These are phyloP conservation scores for Balamuthia mandrillaris DNA, from an alignment of 208 protist genomes.

Conservation along the genomic window DNA sequence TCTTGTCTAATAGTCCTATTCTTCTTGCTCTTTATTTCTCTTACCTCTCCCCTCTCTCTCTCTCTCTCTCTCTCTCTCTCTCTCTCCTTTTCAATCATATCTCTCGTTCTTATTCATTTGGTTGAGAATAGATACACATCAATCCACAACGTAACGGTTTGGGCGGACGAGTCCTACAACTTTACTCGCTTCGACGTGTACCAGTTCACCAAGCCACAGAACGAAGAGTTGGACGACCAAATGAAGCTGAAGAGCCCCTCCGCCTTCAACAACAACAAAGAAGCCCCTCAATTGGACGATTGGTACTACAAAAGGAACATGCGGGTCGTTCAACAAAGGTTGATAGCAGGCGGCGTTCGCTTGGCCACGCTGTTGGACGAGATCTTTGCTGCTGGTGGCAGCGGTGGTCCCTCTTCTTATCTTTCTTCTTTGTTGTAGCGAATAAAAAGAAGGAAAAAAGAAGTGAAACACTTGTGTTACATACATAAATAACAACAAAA, in stretches of 20 bases:
- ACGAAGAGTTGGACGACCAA: not conserved
- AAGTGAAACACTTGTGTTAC: too few species aligned
- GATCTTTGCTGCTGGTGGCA: too few species aligned
- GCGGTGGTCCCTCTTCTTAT: too few species aligned
- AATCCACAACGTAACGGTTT: not conserved
- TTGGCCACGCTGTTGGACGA: conserved; percentile 10
- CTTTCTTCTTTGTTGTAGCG: too few species aligned
- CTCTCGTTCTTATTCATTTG: too few species aligned
- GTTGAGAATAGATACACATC: not conserved
- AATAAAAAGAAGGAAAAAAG: too few species aligned
- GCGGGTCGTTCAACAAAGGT: conserved; percentile 18
- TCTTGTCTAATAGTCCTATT: too few species aligned
- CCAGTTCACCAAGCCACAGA: not conserved
- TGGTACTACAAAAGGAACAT: conserved; percentile 23
- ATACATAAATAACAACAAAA: too few species aligned
- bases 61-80: too few species aligned
- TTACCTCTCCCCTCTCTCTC: too few species aligned
- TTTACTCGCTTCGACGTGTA: not conserved
- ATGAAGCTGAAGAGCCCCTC: not conserved
- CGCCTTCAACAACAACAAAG: not conserved
- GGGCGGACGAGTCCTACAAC: conserved; percentile 28
- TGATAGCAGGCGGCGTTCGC: conserved; percentile 24
- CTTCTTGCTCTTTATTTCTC: too few species aligned
- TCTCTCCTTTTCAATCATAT: too few species aligned
- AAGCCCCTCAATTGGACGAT: not conserved